Evolutionary conservation across 2,329 filamentous ascomycete genomes (phyloP).

Genomic region (Sarocladiaceae sp.): DNA sequence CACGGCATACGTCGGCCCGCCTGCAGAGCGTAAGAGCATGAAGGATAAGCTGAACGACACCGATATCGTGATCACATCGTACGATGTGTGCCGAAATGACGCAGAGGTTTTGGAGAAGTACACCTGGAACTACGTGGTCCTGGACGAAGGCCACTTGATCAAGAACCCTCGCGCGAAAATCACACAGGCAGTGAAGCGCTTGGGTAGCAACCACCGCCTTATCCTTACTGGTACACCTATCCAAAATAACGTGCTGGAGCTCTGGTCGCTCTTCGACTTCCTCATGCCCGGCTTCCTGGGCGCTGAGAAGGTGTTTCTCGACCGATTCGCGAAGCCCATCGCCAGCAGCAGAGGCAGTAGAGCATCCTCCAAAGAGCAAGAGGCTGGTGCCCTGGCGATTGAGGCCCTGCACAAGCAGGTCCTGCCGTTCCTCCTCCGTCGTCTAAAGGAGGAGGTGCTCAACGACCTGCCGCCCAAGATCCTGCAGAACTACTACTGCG

Average conservation of each 20-base stretch:
- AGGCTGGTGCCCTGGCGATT: conserved; percentile 91
- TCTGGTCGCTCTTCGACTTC: conserved; percentile 98
- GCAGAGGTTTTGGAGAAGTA: conserved; percentile 77
- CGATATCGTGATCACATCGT: conserved; percentile 95
- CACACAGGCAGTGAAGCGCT: conserved; percentile 83
- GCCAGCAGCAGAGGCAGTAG: conserved; percentile 93
- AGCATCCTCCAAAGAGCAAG: conserved; percentile 96
- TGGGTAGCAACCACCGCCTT: conserved; percentile 87
- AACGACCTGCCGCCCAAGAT: conserved; percentile 98
- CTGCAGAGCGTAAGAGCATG: conserved; percentile 70
- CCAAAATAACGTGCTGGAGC: conserved; percentile 93
- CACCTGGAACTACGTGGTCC: conserved; percentile 95
- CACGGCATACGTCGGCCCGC: conserved; percentile 86
- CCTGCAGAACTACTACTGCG: conserved; percentile 98
- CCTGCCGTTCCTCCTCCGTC: conserved; percentile 88
- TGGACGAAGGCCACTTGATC: conserved; percentile 97
- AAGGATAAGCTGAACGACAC: conserved; percentile 67
- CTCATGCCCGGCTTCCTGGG: conserved; percentile 98
- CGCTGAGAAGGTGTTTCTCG: conserved; percentile 90
- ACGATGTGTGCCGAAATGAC: conserved; percentile 96
- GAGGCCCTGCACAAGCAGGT: conserved; percentile 99
- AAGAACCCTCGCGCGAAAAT: conserved; percentile 99
- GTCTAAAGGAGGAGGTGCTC: conserved; percentile 94
- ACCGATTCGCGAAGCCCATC: conserved; percentile 92
- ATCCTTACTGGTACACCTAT: conserved; percentile 97